These are phyloP conservation scores for Trichoderma cornu-damae DNA, from an alignment of 2,329 filamentous ascomycete genomes.

Conservation along the genomic window DNA sequence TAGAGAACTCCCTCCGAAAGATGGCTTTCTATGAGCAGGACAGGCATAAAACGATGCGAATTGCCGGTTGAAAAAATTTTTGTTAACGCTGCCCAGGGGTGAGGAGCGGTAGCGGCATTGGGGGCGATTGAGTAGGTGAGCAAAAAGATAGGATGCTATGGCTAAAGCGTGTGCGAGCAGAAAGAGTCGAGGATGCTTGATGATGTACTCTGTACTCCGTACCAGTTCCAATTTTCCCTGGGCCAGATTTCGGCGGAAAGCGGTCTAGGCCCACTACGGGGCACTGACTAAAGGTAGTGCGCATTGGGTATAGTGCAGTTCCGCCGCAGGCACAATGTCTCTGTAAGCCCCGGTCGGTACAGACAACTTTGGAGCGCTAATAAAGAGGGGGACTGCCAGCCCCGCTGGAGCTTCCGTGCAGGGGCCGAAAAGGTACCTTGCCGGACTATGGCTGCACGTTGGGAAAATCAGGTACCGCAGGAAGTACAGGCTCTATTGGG, in stretches of 20 bases:
- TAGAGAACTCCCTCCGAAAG: not conserved
- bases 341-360: not conserved
- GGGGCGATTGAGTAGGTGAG: not conserved
- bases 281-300: not conserved
- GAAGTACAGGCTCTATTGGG: too few species aligned
- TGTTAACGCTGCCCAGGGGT: not conserved
- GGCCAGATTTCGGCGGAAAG: not conserved
- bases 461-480: not conserved
- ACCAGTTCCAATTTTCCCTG: slow-evolving; percentile 10
- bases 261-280: slow-evolving; percentile 5
- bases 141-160: not conserved
- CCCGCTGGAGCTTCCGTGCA: slow-evolving; percentile 7
- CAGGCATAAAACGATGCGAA: not conserved
- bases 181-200: slow-evolving; percentile 9
- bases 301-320: not conserved
- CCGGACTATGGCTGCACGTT: not conserved
- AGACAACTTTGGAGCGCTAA: not conserved
- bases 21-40: not conserved
- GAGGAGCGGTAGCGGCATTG: not conserved
- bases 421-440: not conserved
- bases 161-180: slow-evolving; percentile 2
- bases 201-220: too few species aligned
- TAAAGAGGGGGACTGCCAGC: not conserved
- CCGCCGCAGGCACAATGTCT: not conserved
- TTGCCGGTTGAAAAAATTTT: not conserved